Evolutionary conservation across 1,284 basidiomycete genomes (phyloP).

Genomic region (Trichosporon ovoides): DNA sequence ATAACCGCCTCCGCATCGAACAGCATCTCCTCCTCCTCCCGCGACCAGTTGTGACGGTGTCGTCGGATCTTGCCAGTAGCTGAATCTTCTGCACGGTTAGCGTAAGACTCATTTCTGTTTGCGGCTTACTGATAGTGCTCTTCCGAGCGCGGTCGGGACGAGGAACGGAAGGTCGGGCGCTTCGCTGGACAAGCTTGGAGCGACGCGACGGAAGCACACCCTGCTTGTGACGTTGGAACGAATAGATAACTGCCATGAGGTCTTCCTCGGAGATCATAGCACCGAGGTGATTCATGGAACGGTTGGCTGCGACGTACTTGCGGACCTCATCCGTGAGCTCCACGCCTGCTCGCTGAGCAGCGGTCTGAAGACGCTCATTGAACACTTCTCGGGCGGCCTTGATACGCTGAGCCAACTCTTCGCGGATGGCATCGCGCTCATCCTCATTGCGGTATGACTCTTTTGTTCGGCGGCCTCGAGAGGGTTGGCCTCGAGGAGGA

Average conservation of each 20-base stretch:
- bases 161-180: not conserved
- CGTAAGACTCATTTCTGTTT: not conserved
- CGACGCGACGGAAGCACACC: not conserved
- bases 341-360: conserved; percentile 19
- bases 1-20: conserved; percentile 78
- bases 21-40: conserved; percentile 77
- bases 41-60: conserved; percentile 69
- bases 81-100: not conserved
- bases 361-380: conserved; percentile 27
- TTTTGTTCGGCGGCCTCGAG: not conserved
- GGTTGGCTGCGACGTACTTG: conserved; percentile 23
- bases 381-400: conserved; percentile 24
- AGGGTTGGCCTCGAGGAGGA: not conserved
- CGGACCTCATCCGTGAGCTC: conserved; percentile 24
- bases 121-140: not conserved
- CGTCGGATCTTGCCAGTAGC: conserved; percentile 11
- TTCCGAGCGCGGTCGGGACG: not conserved
- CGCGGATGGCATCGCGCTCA: conserved; percentile 15
- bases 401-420: conserved; percentile 30
- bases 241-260: conserved; percentile 17
- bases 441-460: not conserved
- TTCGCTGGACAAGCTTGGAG: not conserved
- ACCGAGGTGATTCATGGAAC: conserved; percentile 17
- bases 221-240: conserved; percentile 10
- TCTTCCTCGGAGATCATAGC: conserved; percentile 17